Base-by-base conservation (phyloP, 306 rosid species). In the Aeschynomene evenia region DNA sequence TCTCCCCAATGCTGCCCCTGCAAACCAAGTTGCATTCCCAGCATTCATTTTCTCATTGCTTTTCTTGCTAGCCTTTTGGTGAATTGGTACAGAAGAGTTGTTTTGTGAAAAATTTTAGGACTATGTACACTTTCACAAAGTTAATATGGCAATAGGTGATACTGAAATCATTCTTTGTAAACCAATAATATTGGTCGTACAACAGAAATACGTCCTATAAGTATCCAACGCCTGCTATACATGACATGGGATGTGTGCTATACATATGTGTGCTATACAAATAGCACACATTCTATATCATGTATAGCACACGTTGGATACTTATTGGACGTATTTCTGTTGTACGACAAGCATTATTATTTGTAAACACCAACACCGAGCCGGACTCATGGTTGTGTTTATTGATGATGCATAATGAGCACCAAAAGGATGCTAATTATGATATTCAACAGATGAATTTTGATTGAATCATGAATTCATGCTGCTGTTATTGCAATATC, bases 1-100 rank as follows among this genome's bases (percentile, higher is more conserved):
- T 72, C 92, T 91, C 9, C 97, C 99, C 0, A 94, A 87, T 58
- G 70, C 92, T 36, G 85, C 96, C 18, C 82, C 36, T 8, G 12
- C 31, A 59, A 81, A 5, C 37, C 58, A 58, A 15, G 7, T 70
- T 57, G 40, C 52, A 10, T 63, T 81, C 86, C 70, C 84, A 28
- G 11, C 76, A 31, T 58, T 77, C 23, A 53, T 83, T 49, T 63
- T 84, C 34, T 78, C 82, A 39, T 61, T 87, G 68, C 14, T 87
- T 77, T 71, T 85, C 67, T 31, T 90, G 63, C n/a, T 88, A 68
- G 85, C 63, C 39, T 28, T 85, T 34, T 80, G 82, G 70, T 88
- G 79, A 49, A 43, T 50, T 45, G 61, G 54, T 60, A 14, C 61
- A 21, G 77, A 53, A 16, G 70, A 72, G 56, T 74, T 73, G 74